These are phyloP conservation scores for Chaetothyriales sp. DNA, from an alignment of 2,329 filamentous ascomycete species.

Conservation along the genomic window DNA sequence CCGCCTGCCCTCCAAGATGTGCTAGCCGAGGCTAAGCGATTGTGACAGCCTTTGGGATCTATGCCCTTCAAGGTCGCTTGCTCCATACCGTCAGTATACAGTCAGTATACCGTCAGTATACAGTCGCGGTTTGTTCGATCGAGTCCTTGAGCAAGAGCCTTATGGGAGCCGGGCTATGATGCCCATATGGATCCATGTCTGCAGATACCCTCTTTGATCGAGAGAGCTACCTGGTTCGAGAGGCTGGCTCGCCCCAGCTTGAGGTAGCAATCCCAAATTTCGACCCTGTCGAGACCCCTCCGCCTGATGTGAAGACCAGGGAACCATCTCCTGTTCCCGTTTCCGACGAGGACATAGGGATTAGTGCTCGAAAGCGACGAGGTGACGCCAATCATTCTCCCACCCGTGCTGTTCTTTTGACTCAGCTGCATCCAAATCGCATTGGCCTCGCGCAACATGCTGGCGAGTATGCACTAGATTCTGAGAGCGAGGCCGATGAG, in stretches of 20 bases:
- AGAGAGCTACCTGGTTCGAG: slow-evolving; percentile 7
- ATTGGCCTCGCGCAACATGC: slow-evolving; percentile 49
- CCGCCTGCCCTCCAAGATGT: not conserved
- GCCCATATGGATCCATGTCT: not conserved
- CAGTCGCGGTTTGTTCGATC: not conserved
- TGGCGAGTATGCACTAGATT: slow-evolving; percentile 36
- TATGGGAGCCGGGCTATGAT: not conserved
- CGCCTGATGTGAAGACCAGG: slow-evolving; percentile 22
- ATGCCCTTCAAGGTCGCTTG: not conserved
- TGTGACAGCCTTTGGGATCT: not conserved
- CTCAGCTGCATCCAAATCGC: slow-evolving; percentile 46
- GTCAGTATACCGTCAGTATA: too few species aligned
- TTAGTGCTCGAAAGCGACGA: slow-evolving; percentile 16
- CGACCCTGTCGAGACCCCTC: slow-evolving; percentile 19
- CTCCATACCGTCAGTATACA: too few species aligned
- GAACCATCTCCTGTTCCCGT: slow-evolving; percentile 8
- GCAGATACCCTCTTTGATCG: slow-evolving; percentile 5
- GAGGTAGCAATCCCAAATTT: slow-evolving; percentile 21
- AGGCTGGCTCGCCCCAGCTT: slow-evolving; percentile 23
- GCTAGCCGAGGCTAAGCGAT: not conserved
- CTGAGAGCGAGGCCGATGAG: slow-evolving; percentile 28
- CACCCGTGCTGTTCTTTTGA: slow-evolving; percentile 53
- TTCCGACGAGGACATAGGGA: slow-evolving; percentile 14
- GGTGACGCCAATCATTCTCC: slow-evolving; percentile 27
- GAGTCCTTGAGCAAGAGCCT: not conserved